These are phyloP conservation scores for Brassica carinata DNA, from an alignment of 345 rosid genomes.

Conservation along the genomic window DNA sequence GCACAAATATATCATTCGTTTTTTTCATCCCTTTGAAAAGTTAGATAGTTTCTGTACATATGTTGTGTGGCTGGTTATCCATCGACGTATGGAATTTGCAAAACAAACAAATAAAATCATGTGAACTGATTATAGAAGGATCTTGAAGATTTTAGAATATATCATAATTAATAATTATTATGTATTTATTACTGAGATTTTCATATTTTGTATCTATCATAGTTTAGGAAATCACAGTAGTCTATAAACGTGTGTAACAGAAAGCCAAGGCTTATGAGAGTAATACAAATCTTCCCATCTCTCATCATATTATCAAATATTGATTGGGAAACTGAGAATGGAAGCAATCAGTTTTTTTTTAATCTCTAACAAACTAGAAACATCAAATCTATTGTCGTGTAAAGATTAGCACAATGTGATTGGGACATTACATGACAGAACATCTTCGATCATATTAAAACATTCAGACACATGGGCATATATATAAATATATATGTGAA, in stretches of 20 bases:
- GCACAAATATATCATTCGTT: background rate
- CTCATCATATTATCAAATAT: no score
- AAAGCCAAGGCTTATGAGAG: no score
- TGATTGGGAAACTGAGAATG: conserved; percentile 32
- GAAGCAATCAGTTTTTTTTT: conserved; percentile 11
- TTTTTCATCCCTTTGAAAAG: background rate
- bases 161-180: no score
- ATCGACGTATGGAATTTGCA: background rate
- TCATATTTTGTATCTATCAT: no score
- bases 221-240: no score
- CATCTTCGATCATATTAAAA: conserved; percentile 15
- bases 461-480: background rate
- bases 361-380: conserved; percentile 23
- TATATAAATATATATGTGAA: background rate
- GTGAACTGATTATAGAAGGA: no score
- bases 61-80: conserved; percentile 25
- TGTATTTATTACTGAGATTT: no score
- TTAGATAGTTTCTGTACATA: conserved; percentile 15
- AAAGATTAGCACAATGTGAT: conserved; percentile 23
- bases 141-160: no score
- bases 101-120: no score
- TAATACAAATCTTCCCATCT: no score
- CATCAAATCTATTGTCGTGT: conserved; percentile 39
- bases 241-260: no score
- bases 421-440: conserved; percentile 28